A percentile compares a stretch with the other conserved stretches of the same genome.
phyloP scores from a whole-genome alignment of 257 asterid species.

The Solanum bulbocastanum region DNA sequence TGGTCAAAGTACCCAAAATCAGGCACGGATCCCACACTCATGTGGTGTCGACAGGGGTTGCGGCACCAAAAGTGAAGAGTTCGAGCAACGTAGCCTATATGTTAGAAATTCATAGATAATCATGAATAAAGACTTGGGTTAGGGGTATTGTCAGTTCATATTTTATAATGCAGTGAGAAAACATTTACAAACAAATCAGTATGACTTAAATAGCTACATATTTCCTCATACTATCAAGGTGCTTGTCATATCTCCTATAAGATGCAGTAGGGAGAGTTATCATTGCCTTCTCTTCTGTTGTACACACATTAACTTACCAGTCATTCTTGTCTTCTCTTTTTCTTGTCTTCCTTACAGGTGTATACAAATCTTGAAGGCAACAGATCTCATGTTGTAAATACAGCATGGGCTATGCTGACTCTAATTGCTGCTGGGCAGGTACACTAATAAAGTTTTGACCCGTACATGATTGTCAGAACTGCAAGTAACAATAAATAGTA shows the following conservation, averaged over 20 bases:
- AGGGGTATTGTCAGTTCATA: not conserved
- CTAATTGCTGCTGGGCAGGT: constrained; percentile 96
- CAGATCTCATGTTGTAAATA: constrained; percentile 80
- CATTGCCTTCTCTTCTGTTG: not conserved
- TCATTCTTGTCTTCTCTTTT: not conserved
- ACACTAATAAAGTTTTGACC: not conserved
- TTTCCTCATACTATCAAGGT: not conserved
- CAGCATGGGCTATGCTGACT: constrained; percentile 86
- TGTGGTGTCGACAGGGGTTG: not conserved
- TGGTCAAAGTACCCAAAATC: not conserved
- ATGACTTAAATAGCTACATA: not conserved
- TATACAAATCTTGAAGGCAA: constrained; percentile 77
- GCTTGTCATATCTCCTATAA: not conserved
- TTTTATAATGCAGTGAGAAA: not conserved
- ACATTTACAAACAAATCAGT: not conserved
- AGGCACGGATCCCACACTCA: not conserved
- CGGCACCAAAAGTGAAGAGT: not conserved
- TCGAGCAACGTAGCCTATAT: not conserved
- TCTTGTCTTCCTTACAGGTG: constrained; percentile 36
- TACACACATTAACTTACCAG: constrained; percentile 2
- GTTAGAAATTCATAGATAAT: not conserved
- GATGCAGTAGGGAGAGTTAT: not conserved
- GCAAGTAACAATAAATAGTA: not conserved
- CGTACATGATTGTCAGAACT: not conserved
- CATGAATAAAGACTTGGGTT: not conserved